Evolutionary conservation across 768 basidiomycete species (phyloP).

Genomic region (Kwoniella botswanensis): DNA sequence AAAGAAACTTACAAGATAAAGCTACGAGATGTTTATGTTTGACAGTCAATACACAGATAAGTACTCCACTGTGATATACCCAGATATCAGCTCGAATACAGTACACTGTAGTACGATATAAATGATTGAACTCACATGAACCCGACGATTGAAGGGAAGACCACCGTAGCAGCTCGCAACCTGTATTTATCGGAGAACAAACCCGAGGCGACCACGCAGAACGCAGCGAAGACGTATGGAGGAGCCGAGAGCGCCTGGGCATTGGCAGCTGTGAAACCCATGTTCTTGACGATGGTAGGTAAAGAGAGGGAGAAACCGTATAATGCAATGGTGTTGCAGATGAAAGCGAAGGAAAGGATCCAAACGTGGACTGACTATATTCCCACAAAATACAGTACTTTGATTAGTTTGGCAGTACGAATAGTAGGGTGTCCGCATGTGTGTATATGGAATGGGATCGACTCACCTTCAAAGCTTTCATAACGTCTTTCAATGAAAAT

Average conservation of each 20-base stretch:
- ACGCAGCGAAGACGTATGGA: conserved; percentile 45
- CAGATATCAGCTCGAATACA: conserved; percentile 4
- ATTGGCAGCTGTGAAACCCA: conserved; percentile 47
- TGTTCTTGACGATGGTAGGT: conserved; percentile 43
- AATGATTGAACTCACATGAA: neutral
- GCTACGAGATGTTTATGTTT: conserved; percentile 28
- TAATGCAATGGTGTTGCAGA: conserved; percentile 39
- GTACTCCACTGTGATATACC: conserved; percentile 28
- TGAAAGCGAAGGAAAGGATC: conserved; percentile 34
- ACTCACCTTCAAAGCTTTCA: conserved; percentile 35
- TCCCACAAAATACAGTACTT: too few species aligned
- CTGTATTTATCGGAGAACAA: conserved; percentile 26
- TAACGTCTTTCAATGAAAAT: conserved; percentile 24
- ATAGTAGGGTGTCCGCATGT: too few species aligned
- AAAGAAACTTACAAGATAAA: conserved; percentile 27
- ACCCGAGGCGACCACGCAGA: conserved; percentile 39
- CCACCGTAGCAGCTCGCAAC: neutral
- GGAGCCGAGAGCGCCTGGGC: conserved; percentile 44
- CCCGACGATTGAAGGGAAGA: neutral
- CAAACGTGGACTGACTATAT: conserved; percentile 39
- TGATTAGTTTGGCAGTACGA: too few species aligned
- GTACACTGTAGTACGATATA: neutral
- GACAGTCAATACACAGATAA: conserved; percentile 41
- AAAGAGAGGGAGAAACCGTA: conserved; percentile 48
- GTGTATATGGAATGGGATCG: neutral